These are phyloP conservation scores for Hebeloma cylindrosporum DNA, from an alignment of 768 basidiomycete genomes.

Conservation along the genomic window DNA sequence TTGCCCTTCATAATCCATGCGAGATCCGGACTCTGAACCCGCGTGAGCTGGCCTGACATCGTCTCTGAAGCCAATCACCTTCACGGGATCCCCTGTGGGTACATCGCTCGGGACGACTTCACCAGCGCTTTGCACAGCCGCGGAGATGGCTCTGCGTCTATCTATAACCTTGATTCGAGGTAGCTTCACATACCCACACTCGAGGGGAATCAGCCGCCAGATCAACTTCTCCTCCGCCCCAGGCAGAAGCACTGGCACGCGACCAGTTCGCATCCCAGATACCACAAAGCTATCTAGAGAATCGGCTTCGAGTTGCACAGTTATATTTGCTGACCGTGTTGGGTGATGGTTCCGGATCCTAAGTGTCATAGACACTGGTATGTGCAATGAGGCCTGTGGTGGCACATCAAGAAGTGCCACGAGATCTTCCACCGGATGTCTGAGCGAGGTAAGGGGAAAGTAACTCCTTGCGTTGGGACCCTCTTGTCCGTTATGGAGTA, in stretches of 20 bases:
- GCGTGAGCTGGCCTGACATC: constrained; percentile 28
- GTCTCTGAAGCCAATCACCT: constrained; percentile 52
- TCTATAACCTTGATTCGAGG: constrained; percentile 62
- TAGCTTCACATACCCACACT: constrained; percentile 65
- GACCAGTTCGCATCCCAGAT: constrained; percentile 67
- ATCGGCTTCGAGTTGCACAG: constrained; percentile 72
- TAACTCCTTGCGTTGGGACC: constrained; percentile 48
- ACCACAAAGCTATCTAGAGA: constrained; percentile 75
- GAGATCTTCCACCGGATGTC: constrained; percentile 59
- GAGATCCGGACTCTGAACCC: constrained; percentile 8
- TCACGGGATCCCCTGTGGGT: constrained; percentile 48
- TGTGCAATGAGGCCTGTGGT: constrained; percentile 62
- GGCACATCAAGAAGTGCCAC: constrained; percentile 67
- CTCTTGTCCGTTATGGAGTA: constrained; percentile 41
- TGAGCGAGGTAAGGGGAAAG: constrained; percentile 61
- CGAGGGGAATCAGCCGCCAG: constrained; percentile 73
- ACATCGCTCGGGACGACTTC: constrained; percentile 46
- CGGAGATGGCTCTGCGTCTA: constrained; percentile 42
- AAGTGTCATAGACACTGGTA: constrained; percentile 53
- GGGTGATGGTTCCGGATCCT: constrained; percentile 67
- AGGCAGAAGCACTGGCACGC: constrained; percentile 72
- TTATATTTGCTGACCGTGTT: constrained; percentile 64
- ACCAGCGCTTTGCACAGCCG: constrained; percentile 29
- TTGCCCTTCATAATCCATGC: constrained; percentile 11
- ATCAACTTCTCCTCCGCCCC: constrained; percentile 62